Conservation (phyloP, 2,329 filamentous ascomycete species). For the Bisporella sp. region DNA sequence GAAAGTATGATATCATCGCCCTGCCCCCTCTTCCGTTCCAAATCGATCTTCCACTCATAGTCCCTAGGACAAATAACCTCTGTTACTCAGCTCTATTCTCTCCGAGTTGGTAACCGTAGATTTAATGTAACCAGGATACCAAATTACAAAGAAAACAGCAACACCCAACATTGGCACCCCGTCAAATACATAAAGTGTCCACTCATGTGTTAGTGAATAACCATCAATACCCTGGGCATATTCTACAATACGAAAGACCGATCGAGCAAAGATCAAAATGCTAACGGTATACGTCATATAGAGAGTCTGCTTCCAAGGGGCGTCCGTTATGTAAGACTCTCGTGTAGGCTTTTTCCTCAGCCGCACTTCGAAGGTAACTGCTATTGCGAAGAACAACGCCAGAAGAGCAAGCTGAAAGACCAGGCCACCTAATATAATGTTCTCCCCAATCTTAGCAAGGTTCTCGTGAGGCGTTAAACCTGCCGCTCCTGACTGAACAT, state of each 20-base stretch:
- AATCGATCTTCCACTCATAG: too few species aligned
- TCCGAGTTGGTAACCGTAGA: too few species aligned
- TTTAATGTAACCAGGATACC: conserved; percentile 4
- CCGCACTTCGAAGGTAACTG: conserved; percentile 23
- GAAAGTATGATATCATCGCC: too few species aligned
- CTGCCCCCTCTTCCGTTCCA: too few species aligned
- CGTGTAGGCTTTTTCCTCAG: conserved; percentile 11
- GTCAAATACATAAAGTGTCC: conserved; percentile 39
- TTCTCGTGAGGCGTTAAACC: conserved; percentile 28
- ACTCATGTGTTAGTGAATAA: conserved; percentile 22
- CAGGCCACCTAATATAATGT: conserved; percentile 49
- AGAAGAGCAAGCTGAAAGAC: conserved; percentile 52
- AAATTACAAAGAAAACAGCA: conserved; percentile 26
- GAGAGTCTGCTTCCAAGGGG: conserved; percentile 30
- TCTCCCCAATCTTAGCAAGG: conserved; percentile 34
- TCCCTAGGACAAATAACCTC: too few species aligned
- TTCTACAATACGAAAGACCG: conserved; percentile 40
- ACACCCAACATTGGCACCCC: conserved; percentile 33
- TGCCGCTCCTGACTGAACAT: conserved; percentile 36
- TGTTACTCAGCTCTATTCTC: too few species aligned
- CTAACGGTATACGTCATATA: conserved; percentile 34
- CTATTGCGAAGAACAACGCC: conserved; percentile 43
- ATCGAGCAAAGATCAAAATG: conserved; percentile 38
- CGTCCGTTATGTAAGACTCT: conserved; percentile 3
- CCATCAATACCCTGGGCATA: conserved; percentile 37